Percentiles rank a stretch among this genome's conserved stretches.
phyloP scores from a whole-genome alignment of 1,284 basidiomycete species.

The Naganishia sp. region DNA sequence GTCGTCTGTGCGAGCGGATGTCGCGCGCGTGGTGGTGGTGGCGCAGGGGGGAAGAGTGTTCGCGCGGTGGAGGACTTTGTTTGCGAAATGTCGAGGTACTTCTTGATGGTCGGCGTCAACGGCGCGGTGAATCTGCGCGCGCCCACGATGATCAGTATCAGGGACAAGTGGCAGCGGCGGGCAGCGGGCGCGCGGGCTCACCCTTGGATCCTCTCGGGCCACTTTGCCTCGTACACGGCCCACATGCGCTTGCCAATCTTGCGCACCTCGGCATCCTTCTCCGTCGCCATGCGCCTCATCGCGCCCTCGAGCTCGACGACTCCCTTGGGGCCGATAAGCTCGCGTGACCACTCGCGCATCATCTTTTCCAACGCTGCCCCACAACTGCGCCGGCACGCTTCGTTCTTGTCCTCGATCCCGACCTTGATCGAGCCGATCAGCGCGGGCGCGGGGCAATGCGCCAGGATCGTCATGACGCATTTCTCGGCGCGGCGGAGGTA shows the following conservation, averaged over 20 bases:
- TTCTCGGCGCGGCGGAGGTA: conserved; percentile 56
- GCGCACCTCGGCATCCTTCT: conserved; percentile 56
- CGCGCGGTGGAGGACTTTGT: conserved; percentile 22
- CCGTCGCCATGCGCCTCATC: conserved; percentile 53
- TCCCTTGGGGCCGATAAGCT: conserved; percentile 44
- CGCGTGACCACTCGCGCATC: conserved; percentile 44
- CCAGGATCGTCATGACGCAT: conserved; percentile 53
- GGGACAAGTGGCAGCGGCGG: too few relatives aligned
- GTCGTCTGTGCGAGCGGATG: conserved; percentile 22
- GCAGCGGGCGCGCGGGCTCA: conserved; percentile 39
- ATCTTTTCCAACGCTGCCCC: conserved; percentile 41
- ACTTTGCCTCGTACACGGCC: conserved; percentile 50
- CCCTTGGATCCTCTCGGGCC: conserved; percentile 55
- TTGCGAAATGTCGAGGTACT: conserved; percentile 51
- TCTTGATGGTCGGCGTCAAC: conserved; percentile 55
- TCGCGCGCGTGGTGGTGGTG: conserved; percentile 4
- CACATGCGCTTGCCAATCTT: conserved; percentile 54
- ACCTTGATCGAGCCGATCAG: conserved; percentile 50
- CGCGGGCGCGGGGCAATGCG: conserved; percentile 50
- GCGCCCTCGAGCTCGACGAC: conserved; percentile 50
- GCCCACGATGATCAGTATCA: neutral
- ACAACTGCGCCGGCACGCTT: conserved; percentile 47
- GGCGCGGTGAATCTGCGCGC: conserved; percentile 54
- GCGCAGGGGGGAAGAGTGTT: conserved; percentile 10
- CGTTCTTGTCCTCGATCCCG: conserved; percentile 53